Conservation (phyloP, 305 asterid genomes). For the Fraxinus ornus region DNA sequence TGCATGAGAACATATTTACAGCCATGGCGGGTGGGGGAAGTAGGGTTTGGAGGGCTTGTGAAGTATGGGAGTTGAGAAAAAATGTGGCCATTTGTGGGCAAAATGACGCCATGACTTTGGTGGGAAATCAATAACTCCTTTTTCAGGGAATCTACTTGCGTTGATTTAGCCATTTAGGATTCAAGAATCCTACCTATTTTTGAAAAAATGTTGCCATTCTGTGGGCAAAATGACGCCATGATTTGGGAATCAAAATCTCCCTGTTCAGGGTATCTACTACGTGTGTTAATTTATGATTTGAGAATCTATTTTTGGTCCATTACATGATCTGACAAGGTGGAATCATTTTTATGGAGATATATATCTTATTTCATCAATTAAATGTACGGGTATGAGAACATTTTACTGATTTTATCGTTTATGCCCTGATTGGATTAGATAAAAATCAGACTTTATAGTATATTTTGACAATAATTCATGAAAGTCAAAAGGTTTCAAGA, state of each 20-base stretch:
- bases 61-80: background rate
- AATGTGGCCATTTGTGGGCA: slow-evolving; percentile 25
- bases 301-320: background rate
- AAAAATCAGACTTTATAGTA: no score
- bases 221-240: background rate
- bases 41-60: background rate
- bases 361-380: background rate
- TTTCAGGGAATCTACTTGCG: background rate
- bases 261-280: background rate
- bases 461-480: no score
- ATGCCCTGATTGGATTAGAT: no score
- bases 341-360: background rate
- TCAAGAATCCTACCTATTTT: background rate
- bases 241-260: background rate
- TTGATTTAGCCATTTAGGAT: background rate
- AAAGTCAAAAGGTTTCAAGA: no score
- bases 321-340: background rate
- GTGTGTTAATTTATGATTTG: background rate
- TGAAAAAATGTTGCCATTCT: background rate
- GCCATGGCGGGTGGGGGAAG: background rate
- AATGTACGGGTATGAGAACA: no score
- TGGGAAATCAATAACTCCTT: background rate
- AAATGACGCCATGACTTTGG: slow-evolving; percentile 22
- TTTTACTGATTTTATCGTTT: no score
- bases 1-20: slow-evolving; percentile 25